Base-by-base conservation (phyloP, 2,329 filamentous ascomycete genomes). In the Endocalyx cinctus region DNA sequence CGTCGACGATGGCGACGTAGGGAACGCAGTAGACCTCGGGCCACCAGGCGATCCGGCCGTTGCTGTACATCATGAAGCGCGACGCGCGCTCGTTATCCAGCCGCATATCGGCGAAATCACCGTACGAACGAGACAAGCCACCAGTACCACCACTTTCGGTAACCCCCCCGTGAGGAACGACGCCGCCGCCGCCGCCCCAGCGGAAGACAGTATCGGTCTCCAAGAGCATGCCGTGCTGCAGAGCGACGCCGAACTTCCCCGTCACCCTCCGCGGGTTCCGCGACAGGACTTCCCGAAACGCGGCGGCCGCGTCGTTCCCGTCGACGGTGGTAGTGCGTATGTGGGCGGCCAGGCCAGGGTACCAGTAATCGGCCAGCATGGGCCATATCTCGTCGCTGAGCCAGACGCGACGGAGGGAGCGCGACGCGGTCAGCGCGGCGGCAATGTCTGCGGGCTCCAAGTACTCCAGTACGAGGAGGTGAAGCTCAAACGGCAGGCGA, bases 41-140 rank as follows among this genome's bases (percentile, higher is more conserved):
- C 51, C 53, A 57, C 53, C 52, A 57, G 2, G 51, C 54, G 10
- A 52, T 42, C 6, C 54, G 45, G 10, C 51, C 51, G 16, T 48
- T 46, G 7, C 41, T 46, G 23, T 56, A 57, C 36, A 52, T 45
- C 43, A 51, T 54, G 32, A 55, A 55, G 19, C 47, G 48, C 17
- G 45, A 41, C 13, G 41, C 48, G 13, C 34, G 39, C 18, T 40
- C 35, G n/a, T n/a, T n/a, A 5, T 33, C 34, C 6, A 41, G 31
- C n/a, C 42, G 31, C n/a, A 34, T 28, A 10, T 47, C 48, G 5
- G 20, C 20, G 20, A 51, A 29, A n/a, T n/a, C n/a, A n/a, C n/a
- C n/a, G n/a, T n/a, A n/a, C n/a, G n/a, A n/a, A n/a, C n/a, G n/a
- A n/a, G n/a, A n/a, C n/a, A n/a, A n/a, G n/a, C n/a, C n/a, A n/a